phyloP scores from a whole-genome alignment of 257 asterid genomes.

The Nicotiana undulata region DNA sequence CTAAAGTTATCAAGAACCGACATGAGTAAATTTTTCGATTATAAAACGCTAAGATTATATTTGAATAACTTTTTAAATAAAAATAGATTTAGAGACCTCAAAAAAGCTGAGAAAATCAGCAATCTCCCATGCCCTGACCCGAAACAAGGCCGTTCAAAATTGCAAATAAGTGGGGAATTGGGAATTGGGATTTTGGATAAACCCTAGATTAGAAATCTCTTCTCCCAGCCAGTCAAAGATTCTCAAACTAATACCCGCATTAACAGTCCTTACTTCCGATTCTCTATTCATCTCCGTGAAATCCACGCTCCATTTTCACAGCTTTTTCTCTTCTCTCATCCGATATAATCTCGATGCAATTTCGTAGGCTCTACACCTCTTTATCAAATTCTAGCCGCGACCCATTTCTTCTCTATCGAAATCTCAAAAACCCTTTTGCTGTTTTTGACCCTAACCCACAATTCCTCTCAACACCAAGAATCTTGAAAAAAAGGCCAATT shows the following conservation, averaged over 20 bases:
- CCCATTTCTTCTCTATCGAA: slow-evolving; percentile 30
- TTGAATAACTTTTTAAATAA: too few species aligned
- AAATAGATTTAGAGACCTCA: too few species aligned
- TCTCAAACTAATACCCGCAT: background rate
- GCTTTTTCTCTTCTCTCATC: background rate
- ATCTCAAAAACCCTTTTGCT: slow-evolving; percentile 26
- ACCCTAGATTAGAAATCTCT: background rate
- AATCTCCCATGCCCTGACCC: background rate
- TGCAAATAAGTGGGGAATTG: background rate
- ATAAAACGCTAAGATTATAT: too few species aligned
- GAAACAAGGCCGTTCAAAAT: background rate
- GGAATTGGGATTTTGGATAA: background rate
- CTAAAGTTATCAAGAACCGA: too few species aligned
- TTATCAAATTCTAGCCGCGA: slow-evolving; percentile 29
- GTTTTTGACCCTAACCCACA: slow-evolving; percentile 25
- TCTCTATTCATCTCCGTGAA: background rate
- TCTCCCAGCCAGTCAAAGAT: background rate
- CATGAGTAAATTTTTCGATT: too few species aligned
- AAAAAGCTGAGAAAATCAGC: background rate
- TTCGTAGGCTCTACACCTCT: slow-evolving; percentile 45
- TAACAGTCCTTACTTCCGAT: background rate
- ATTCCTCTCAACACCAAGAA: slow-evolving; percentile 3
- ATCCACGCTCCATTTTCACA: background rate
- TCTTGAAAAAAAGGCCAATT: slow-evolving; percentile 11
- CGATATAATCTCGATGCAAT: slow-evolving; percentile 45